Percentiles rank a stretch among this genome's conserved stretches.
These are phyloP conservation scores for Pseudopithomyces chartarum DNA, from an alignment of 2,329 filamentous ascomycete genomes.

Conservation along the genomic window DNA sequence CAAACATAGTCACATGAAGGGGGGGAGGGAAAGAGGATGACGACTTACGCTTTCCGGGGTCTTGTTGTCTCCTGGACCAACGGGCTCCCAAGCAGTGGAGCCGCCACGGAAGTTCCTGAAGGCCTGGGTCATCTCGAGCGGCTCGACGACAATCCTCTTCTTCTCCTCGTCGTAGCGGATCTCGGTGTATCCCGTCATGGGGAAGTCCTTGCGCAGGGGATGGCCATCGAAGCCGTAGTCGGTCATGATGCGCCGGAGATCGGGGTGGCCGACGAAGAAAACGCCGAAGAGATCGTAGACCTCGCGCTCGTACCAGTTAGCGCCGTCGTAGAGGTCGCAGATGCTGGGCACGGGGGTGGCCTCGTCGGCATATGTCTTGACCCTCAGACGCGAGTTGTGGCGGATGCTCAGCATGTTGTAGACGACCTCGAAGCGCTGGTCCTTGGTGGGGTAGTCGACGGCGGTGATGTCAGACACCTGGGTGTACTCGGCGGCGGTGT, in stretches of 20 bases:
- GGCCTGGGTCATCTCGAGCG: conserved; percentile 94
- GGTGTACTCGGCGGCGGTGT: conserved; percentile 96
- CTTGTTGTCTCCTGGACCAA: conserved; percentile 73
- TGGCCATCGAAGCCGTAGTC: conserved; percentile 99
- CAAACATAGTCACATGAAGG: background rate
- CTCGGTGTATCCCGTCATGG: conserved; percentile 96
- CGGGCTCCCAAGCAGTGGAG: conserved; percentile 66
- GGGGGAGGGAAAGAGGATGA: background rate
- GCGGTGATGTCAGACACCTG: conserved; percentile 91
- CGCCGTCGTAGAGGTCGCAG: conserved; percentile 85
- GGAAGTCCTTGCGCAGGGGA: conserved; percentile 96
- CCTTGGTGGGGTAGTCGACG: conserved; percentile 92
- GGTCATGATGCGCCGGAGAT: conserved; percentile 97
- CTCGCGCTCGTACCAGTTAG: conserved; percentile 98
- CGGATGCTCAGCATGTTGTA: conserved; percentile 97
- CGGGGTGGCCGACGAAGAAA: conserved; percentile 94
- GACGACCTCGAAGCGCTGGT: conserved; percentile 95
- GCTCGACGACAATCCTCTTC: conserved; percentile 98
- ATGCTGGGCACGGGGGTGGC: conserved; percentile 90
- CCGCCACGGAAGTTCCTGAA: conserved; percentile 98
- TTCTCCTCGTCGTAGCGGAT: conserved; percentile 99
- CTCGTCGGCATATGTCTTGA: conserved; percentile 99
- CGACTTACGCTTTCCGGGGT: conserved; percentile 70
- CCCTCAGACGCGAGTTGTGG: conserved; percentile 93
- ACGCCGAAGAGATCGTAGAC: conserved; percentile 98